Conservation (phyloP, 305 asterid species). For the Solanum hybrid region DNA sequence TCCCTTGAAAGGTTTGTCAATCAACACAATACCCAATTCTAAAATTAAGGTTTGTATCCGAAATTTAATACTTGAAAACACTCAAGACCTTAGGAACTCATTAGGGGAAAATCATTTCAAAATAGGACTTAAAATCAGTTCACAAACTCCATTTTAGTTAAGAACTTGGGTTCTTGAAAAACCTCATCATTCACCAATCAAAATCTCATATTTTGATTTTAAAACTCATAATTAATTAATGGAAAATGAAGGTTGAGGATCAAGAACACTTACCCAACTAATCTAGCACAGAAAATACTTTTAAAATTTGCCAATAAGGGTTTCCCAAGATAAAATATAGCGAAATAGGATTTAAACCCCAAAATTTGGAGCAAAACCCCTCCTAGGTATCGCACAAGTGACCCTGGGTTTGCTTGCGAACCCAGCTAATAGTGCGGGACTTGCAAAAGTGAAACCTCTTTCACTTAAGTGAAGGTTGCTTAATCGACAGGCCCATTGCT, state of each 20-base stretch:
- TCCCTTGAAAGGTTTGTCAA: too few relatives aligned
- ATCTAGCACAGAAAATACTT: not conserved
- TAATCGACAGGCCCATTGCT: not conserved
- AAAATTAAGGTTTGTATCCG: too few relatives aligned
- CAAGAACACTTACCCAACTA: not conserved
- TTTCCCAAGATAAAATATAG: not conserved
- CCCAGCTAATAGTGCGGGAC: not conserved
- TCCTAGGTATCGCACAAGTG: not conserved
- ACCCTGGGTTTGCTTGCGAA: not conserved
- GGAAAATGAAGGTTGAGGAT: not conserved
- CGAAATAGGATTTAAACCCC: not conserved
- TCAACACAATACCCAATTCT: too few relatives aligned
- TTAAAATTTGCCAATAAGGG: not conserved
- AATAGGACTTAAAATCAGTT: too few relatives aligned
- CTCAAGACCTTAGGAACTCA: too few relatives aligned
- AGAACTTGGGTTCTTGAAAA: not conserved
- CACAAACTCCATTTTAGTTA: too few relatives aligned
- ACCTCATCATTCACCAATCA: not conserved
- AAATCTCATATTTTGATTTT: not conserved
- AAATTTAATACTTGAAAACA: too few relatives aligned
- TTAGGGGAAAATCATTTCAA: too few relatives aligned
- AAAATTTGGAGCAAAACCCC: not conserved
- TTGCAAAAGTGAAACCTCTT: not conserved
- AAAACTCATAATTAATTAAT: not conserved
- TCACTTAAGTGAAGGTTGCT: not conserved